Conservation (phyloP, 1,284 basidiomycete genomes). For the Malassezia caprae region DNA sequence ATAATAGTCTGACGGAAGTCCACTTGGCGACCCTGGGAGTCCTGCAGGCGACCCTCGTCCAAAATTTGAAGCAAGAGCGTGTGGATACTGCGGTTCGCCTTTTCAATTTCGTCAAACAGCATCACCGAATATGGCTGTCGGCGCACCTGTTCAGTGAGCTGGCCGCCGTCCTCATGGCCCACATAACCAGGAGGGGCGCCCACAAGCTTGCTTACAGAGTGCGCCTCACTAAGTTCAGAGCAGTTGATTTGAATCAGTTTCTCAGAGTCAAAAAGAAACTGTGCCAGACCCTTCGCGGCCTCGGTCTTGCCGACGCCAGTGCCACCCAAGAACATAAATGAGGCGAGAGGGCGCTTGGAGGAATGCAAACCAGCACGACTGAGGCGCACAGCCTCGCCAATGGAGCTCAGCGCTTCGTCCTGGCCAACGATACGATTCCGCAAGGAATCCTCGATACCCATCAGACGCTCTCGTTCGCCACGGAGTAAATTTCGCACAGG, state of each 20-base stretch:
- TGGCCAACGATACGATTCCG: constrained; percentile 73
- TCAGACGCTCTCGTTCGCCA: constrained; percentile 76
- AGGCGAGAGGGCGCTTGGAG: constrained; percentile 75
- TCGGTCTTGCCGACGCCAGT: constrained; percentile 80
- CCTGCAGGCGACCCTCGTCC: constrained; percentile 80
- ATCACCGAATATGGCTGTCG: constrained; percentile 43
- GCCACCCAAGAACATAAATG: constrained; percentile 77
- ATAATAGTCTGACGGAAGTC: constrained; percentile 85
- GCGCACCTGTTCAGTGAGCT: constrained; percentile 26
- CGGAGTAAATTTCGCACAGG: constrained; percentile 78
- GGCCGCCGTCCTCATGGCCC: constrained; percentile 46
- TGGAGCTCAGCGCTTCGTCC: constrained; percentile 66
- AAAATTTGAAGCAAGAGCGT: constrained; percentile 86
- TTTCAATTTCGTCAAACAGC: constrained; percentile 32
- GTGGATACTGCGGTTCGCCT: constrained; percentile 22
- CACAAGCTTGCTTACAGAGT: constrained; percentile 78
- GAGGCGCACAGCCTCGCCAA: constrained; percentile 78
- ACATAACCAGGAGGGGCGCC: constrained; percentile 67
- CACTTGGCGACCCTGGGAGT: constrained; percentile 50
- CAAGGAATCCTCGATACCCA: constrained; percentile 76
- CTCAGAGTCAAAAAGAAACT: constrained; percentile 78
- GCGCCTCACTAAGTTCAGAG: constrained; percentile 67
- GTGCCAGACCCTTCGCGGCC: constrained; percentile 71
- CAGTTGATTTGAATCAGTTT: constrained; percentile 55
- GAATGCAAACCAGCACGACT: constrained; percentile 80